Evolutionary conservation across 805 yeast genomes (phyloP).

Genomic region (Saccharomycopsis oosterbeekiorum): DNA sequence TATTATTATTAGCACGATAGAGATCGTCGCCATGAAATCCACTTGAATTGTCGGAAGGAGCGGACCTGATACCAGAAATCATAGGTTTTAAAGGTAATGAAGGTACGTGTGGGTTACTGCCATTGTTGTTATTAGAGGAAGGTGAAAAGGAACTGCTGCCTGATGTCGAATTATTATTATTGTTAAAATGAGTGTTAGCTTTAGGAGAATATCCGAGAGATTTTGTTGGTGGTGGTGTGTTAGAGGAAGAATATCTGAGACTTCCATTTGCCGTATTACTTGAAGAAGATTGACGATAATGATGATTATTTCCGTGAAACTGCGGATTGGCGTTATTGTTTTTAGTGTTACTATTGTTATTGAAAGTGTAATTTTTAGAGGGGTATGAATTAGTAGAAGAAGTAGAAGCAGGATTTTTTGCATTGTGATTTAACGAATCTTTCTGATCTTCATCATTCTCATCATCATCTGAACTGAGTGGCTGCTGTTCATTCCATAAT

Average conservation of each 20-base stretch:
- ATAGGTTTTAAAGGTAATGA: not conserved
- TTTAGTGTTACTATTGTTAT: not conserved
- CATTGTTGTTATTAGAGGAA: not conserved
- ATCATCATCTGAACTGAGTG: not conserved
- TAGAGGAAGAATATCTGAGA: not conserved
- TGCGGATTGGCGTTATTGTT: not conserved
- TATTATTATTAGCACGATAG: not conserved
- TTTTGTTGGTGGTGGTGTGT: not conserved
- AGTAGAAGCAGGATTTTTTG: not conserved
- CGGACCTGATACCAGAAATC: not conserved
- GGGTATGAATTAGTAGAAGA: not conserved
- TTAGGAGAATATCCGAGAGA: not conserved
- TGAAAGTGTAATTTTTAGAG: not conserved
- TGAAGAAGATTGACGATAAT: not conserved
- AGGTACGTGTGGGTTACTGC: not conserved
- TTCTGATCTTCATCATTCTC: not conserved
- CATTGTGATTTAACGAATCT: not conserved
- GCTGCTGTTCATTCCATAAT: not conserved
- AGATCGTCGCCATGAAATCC: not conserved
- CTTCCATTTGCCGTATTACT: not conserved
- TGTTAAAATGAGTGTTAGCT: not conserved
- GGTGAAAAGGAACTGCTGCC: conserved; percentile 1
- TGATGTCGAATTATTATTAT: not conserved
- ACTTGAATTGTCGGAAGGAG: not conserved
- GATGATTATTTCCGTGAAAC: not conserved